Percentiles rank a stretch among this genome's conserved stretches.
These are phyloP conservation scores for Chlorociboria aeruginascens DNA, from an alignment of 495 filamentous ascomycete species.

Conservation along the genomic window DNA sequence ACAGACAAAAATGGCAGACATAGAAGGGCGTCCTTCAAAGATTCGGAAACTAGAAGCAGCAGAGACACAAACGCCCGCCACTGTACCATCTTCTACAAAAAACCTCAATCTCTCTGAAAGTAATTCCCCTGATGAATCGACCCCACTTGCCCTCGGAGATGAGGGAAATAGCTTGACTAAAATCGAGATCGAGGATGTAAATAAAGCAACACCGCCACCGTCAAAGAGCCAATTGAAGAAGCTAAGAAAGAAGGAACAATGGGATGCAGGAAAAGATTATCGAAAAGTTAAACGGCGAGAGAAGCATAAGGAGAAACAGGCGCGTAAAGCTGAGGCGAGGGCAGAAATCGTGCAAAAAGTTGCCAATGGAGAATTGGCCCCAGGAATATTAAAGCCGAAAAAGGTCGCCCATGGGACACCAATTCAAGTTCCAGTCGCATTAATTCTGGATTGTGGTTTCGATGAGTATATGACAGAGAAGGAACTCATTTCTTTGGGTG, in stretches of 20 bases:
- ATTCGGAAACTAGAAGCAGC: constrained; percentile 12
- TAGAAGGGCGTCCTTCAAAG: constrained; percentile 17
- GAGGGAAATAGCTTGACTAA: background rate
- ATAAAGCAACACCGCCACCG: constrained; percentile 24
- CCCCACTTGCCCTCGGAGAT: background rate
- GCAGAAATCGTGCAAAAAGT: constrained; percentile 27
- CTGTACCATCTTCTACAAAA: too few relatives aligned
- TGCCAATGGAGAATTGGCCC: constrained; percentile 28
- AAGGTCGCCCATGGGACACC: constrained; percentile 22
- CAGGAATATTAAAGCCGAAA: constrained; percentile 14
- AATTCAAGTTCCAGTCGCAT: constrained; percentile 53
- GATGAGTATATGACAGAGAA: constrained; percentile 77
- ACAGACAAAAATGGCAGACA: constrained; percentile 10
- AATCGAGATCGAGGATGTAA: background rate
- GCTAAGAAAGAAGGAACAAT: constrained; percentile 47
- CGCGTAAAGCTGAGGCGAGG: constrained; percentile 35
- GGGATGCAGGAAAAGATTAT: constrained; percentile 54
- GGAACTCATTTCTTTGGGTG: constrained; percentile 68
- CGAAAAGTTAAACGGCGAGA: constrained; percentile 63
- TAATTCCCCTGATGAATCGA: background rate
- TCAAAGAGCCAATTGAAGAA: constrained; percentile 83
- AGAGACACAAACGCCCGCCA: background rate
- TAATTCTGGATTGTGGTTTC: constrained; percentile 87
- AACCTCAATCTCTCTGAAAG: background rate
- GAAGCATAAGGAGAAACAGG: constrained; percentile 52